Evolutionary conservation across 441 rosid species (phyloP), one percentile per base, ranked within the genome.

Genomic region (Mallotus repandus): DNA sequence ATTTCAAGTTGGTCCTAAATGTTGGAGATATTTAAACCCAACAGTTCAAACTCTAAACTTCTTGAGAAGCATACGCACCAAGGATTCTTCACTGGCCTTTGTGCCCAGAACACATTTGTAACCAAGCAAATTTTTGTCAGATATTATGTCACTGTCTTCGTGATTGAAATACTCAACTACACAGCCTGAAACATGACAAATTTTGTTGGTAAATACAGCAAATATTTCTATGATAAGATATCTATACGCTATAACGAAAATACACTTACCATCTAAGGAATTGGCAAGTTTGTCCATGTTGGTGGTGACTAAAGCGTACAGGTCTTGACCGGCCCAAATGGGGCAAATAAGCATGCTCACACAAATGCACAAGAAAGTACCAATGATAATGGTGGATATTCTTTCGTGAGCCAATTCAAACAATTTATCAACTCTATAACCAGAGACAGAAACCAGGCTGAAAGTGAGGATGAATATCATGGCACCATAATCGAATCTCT

Each of bases 301-400:
- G 73, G 70, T 76, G 59, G 81, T 80, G 43, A 85, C 74, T 8
- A 84, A 85, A 69, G 65, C 74, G 45, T 90, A 89, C 46, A 95
- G 91, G 65, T 93, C 96, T 75, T 83, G 70, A 21, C 99, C 99
- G 46, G 99, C 92, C 98, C 99, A 95, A 11, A 91, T 93, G n/a
- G 99, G 99, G 43, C 81, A 93, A 38, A 92, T 68, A 12, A 86
- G 66, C 81, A 92, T 74, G 61, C 88, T 86, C 32, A 89, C 63
- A 12, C 88, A 60, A 16, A 89, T 67, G 68, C 96, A 89, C 41
- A 85, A 68, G 13, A 86, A 81, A 8, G 88, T 86, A 19, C 98
- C 99, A 25, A 91, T 82, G 63, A 89, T 63, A 55, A 92, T 79
- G 45, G 97, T 92, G 0, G 89, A 86, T 15, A 87, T n/a, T 74